A percentile compares a stretch with the other conserved stretches of the same genome.
Conservation (phyloP, 306 rosid species). For the Vigna angularis region DNA sequence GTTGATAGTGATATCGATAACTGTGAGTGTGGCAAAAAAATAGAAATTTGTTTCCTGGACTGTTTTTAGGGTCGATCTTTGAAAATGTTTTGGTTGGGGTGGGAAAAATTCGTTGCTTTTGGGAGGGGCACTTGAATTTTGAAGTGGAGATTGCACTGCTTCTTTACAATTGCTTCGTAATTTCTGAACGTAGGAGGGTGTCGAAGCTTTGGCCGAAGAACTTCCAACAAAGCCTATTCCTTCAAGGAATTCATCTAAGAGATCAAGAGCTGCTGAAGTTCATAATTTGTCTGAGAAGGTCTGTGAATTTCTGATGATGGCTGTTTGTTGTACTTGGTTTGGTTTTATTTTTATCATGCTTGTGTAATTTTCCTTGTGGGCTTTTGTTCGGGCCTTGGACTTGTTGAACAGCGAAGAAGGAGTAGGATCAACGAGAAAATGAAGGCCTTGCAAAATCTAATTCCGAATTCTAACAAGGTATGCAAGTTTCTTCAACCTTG, state of each 20-base stretch:
- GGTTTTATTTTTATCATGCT: neutral
- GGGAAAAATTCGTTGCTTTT: constrained; percentile 1
- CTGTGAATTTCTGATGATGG: neutral
- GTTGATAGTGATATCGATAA: neutral
- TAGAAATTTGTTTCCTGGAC: constrained; percentile 1
- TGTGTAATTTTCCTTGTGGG: constrained; percentile 28
- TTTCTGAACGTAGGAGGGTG: constrained; percentile 67
- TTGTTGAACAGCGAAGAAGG: constrained; percentile 84
- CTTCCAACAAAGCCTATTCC: constrained; percentile 48
- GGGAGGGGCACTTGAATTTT: constrained; percentile 2
- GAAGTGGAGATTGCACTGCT: constrained; percentile 1
- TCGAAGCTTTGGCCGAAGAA: constrained; percentile 72
- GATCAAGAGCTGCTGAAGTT: constrained; percentile 98
- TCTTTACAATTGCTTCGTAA: neutral
- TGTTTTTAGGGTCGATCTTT: constrained; percentile 21
- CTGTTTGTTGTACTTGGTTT: constrained; percentile 14
- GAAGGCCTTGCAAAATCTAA: constrained; percentile 93
- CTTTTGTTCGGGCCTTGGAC: constrained; percentile 34
- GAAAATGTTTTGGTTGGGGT: constrained; percentile 15
- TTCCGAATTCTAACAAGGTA: constrained; percentile 97
- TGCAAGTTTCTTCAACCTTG: constrained; percentile 24
- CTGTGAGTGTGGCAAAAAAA: neutral
- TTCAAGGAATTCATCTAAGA: constrained; percentile 75
- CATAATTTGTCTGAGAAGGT: constrained; percentile 98
- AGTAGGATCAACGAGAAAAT: constrained; percentile 96